A percentile compares a stretch with the other conserved stretches of the same genome.
Evolutionary conservation across 371 early-diverging fungal species (phyloP).

Genomic region (Batrachochytrium dendrobatidis): DNA sequence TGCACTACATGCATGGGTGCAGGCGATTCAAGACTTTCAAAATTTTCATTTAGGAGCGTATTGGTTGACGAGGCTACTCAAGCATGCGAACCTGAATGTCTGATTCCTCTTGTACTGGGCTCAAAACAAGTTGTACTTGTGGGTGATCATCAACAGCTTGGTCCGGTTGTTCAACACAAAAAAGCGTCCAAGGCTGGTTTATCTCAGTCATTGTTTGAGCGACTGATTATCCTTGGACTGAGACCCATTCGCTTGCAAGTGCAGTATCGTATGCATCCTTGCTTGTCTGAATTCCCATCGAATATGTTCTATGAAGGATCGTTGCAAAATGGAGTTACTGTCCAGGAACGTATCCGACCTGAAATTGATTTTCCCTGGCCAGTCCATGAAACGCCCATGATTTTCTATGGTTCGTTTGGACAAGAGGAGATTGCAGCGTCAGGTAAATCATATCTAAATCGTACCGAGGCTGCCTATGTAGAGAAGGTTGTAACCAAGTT

Average conservation of each 20-base stretch:
- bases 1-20: slow-evolving; percentile 97
- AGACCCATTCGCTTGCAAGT: slow-evolving; percentile 92
- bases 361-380: slow-evolving; percentile 95
- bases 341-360: slow-evolving; percentile 78
- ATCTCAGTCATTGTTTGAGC: slow-evolving; percentile 94
- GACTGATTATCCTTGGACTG: slow-evolving; percentile 84
- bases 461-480: slow-evolving; percentile 51
- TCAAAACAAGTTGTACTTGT: slow-evolving; percentile 94
- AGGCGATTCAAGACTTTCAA: slow-evolving; percentile 88
- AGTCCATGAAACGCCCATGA: slow-evolving; percentile 85
- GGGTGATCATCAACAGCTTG: slow-evolving; percentile 98
- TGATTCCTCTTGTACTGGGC: slow-evolving; percentile 95
- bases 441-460: slow-evolving; percentile 95
- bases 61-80: slow-evolving; percentile 98
- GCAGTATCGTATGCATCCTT: slow-evolving; percentile 99
- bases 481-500: slow-evolving; percentile 94
- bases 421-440: slow-evolving; percentile 94
- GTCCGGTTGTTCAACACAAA: slow-evolving; percentile 97
- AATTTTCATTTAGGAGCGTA: slow-evolving; percentile 85
- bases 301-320: slow-evolving; percentile 99
- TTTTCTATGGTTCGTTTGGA: slow-evolving; percentile 89
- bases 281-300: slow-evolving; percentile 94
- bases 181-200: slow-evolving; percentile 92
- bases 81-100: slow-evolving; percentile 94
- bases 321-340: slow-evolving; percentile 91